These are phyloP conservation scores for Schizonepeta tenuifolia DNA, from an alignment of 257 asterid genomes.

Conservation along the genomic window DNA sequence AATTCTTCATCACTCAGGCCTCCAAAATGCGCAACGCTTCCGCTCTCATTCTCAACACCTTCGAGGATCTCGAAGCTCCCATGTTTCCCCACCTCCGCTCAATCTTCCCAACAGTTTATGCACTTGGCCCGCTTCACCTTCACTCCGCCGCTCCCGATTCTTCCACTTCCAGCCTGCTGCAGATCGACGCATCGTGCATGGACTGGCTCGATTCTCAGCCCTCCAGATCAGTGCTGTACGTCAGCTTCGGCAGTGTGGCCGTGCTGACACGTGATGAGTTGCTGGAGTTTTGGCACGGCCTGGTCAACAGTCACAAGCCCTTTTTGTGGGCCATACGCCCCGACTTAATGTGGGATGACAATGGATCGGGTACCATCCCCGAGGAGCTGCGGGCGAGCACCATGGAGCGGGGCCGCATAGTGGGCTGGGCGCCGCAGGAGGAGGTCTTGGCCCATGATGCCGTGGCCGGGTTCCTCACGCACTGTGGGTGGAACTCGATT, in stretches of 20 bases:
- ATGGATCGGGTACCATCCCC: constrained; percentile 25
- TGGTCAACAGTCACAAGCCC: constrained; percentile 35
- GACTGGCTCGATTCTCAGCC: constrained; percentile 48
- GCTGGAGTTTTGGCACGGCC: constrained; percentile 46
- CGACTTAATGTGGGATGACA: constrained; percentile 29
- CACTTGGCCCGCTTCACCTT: constrained; percentile 47
- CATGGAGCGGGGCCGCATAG: constrained; percentile 31
- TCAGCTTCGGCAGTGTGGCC: constrained; percentile 45
- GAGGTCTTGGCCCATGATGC: constrained; percentile 42
- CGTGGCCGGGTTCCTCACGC: constrained; percentile 46
- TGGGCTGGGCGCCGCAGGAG: constrained; percentile 51
- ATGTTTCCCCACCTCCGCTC: constrained; percentile 41
- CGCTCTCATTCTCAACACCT: constrained; percentile 50
- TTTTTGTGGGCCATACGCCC: constrained; percentile 51
- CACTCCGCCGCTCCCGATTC: constrained; percentile 28
- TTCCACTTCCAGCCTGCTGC: constrained; percentile 33
- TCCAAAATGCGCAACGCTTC: constrained; percentile 41
- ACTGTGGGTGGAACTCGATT: constrained; percentile 54
- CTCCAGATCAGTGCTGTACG: constrained; percentile 44
- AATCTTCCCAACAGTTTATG: constrained; percentile 43
- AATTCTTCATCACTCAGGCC: constrained; percentile 43
- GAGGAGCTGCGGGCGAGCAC: constrained; percentile 29
- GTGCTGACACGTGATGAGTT: constrained; percentile 25
- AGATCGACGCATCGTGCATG: constrained; percentile 36
- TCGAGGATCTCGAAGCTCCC: constrained; percentile 44